Evolutionary conservation across 768 basidiomycete species (phyloP).

Genomic region (Suillus luteus): DNA sequence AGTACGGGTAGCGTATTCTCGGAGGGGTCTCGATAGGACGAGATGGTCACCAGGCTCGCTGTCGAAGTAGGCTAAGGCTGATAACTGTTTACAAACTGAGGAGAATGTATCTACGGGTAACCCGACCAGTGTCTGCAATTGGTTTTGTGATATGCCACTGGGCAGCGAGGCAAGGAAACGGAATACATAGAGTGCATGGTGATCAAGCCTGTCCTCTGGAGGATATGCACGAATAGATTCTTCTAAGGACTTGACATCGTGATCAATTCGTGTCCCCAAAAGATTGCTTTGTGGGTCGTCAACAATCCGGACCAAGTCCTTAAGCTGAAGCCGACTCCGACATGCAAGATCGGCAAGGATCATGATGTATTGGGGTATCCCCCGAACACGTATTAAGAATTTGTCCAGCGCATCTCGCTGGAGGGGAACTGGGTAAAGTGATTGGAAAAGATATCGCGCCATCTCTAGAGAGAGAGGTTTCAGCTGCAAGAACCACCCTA

Average conservation of each 20-base stretch:
- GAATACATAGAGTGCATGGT: background rate
- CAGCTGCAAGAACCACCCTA: background rate
- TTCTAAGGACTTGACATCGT: background rate
- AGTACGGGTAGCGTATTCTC: background rate
- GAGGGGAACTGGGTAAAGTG: background rate
- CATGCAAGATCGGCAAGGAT: background rate
- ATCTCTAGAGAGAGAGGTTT: background rate
- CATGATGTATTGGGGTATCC: background rate
- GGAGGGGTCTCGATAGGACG: background rate
- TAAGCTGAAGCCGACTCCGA: background rate
- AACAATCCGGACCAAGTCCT: background rate
- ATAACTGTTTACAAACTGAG: background rate
- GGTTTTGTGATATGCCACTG: background rate
- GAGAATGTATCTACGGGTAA: background rate
- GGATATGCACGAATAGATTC: conserved; percentile 1
- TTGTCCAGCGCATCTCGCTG: background rate
- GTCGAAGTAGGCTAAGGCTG: background rate
- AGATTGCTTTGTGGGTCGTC: background rate
- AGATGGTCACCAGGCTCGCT: background rate
- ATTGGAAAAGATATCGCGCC: background rate
- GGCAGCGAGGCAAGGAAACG: background rate
- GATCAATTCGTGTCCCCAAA: background rate
- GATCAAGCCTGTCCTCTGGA: background rate
- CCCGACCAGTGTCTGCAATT: background rate
- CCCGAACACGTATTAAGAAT: background rate